Evolutionary conservation across 257 asterid genomes (phyloP), one percentile per base, ranked within the genome.

Genomic region (Jacaranda mimosifolia): DNA sequence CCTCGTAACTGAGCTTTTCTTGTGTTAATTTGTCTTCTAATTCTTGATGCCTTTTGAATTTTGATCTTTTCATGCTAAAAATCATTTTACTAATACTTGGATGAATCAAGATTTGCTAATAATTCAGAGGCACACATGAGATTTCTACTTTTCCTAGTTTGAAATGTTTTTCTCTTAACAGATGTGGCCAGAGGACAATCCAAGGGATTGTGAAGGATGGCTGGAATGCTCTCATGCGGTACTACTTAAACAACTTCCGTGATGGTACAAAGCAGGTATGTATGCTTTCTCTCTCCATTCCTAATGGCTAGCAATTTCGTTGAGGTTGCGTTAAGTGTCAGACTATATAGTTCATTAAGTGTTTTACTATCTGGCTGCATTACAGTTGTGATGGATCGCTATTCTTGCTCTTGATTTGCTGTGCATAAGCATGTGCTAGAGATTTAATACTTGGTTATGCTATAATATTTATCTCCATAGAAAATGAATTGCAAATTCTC

Each of bases 241-340:
- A 96, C 85, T 96, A 94, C 90, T 83, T 96, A 79, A 96, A 96
- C 92, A 96, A 96, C 86, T 94, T 96, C 83, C 70, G 85, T 80
- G 99, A 96, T 66, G 99, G 99, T 75, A 92, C 98, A 75, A 96
- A 96, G 79, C 99, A 96, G 98, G 98, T 96, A 42, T 15, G 86
- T 70, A 76, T 76, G 77, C 74, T 81, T 81, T 77, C 73, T 58
- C 70, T 79, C 56, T 69, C 62, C 72, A 75, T 75, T 56, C 77
- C 11, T 59, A 62, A 12, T 52, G 35, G 73, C 70, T 69, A 63
- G 71, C 55, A 49, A 73, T 63, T 58, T 77, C 42, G 3, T 56
- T 73, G 68, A 70, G 58, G 21, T 36, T 51, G 66, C 60, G 21
- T 58, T 36, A 21, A 59, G 35, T 63, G 64, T 63, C 2, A 2